phyloP scores from a whole-genome alignment of 2,329 filamentous ascomycete species.

The Harringtonia aguacate region DNA sequence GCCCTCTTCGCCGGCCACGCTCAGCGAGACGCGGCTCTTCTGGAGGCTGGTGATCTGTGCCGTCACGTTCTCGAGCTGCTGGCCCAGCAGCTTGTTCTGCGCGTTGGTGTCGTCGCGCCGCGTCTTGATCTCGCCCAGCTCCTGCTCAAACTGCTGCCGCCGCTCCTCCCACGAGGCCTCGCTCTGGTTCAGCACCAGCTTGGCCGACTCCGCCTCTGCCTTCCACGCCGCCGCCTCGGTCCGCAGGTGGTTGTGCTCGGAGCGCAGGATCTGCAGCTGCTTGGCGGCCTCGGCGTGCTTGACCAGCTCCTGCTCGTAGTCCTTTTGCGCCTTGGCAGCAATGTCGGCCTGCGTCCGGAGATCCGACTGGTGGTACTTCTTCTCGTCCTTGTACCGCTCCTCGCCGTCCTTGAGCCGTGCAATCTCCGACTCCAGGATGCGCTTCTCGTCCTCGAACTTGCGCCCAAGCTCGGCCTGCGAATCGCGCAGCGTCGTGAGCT shows the following conservation, averaged over 20 bases:
- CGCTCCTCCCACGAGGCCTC: constrained; percentile 84
- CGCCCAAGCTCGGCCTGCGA: constrained; percentile 65
- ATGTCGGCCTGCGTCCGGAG: constrained; percentile 90
- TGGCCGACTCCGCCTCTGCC: constrained; percentile 78
- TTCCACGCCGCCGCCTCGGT: constrained; percentile 64
- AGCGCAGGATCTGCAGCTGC: constrained; percentile 65
- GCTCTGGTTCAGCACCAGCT: constrained; percentile 65
- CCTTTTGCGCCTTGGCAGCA: constrained; percentile 82
- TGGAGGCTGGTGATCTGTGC: constrained; percentile 72
- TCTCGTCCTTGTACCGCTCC: constrained; percentile 66
- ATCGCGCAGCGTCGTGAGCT: constrained; percentile 70
- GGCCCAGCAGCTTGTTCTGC: constrained; percentile 84
- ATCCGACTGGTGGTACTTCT: constrained; percentile 81
- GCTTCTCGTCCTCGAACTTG: constrained; percentile 73
- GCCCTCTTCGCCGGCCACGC: constrained; percentile 13
- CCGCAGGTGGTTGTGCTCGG: constrained; percentile 73
- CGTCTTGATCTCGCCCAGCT: constrained; percentile 67
- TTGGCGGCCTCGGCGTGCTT: constrained; percentile 96
- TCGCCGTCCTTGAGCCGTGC: constrained; percentile 73
- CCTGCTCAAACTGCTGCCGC: constrained; percentile 69
- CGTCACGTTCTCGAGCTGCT: constrained; percentile 76
- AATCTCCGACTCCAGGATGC: constrained; percentile 67
- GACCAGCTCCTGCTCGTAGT: constrained; percentile 88
- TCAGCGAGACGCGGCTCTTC: constrained; percentile 52
- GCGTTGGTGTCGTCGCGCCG: constrained; percentile 75